These are phyloP conservation scores for Candida ficus DNA, from an alignment of 805 yeast species.

Conservation along the genomic window DNA sequence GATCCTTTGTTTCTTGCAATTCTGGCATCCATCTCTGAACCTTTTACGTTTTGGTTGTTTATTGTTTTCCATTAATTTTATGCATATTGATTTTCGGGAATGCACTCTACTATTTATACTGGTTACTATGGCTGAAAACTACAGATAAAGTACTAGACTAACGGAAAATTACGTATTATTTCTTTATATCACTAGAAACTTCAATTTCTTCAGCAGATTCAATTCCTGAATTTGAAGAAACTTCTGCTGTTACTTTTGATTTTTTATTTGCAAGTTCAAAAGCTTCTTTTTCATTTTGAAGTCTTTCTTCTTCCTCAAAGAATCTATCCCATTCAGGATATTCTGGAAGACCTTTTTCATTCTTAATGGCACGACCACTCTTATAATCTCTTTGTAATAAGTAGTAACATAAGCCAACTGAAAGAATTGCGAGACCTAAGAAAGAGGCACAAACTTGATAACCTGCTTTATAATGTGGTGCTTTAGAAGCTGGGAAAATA, in stretches of 20 bases:
- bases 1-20: slow-evolving; percentile 4
- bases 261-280: too few species aligned
- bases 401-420: slow-evolving; percentile 15
- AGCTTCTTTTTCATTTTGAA: slow-evolving; percentile 4
- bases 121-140: too few species aligned
- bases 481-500: slow-evolving; percentile 30
- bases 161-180: background rate
- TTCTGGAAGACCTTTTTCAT: slow-evolving; percentile 11
- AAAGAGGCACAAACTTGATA: slow-evolving; percentile 26
- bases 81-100: too few species aligned
- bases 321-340: slow-evolving; percentile 14
- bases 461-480: slow-evolving; percentile 30
- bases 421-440: slow-evolving; percentile 9
- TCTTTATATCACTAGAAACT: background rate
- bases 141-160: too few species aligned
- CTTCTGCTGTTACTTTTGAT: too few species aligned
- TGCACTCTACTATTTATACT: too few species aligned
- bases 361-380: slow-evolving; percentile 14
- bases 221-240: background rate
- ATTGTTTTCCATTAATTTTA: background rate
- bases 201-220: background rate
- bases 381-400: slow-evolving; percentile 37
- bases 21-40: slow-evolving; percentile 10
- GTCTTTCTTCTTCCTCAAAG: slow-evolving; percentile 7
- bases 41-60: background rate